These are phyloP conservation scores for Xerocomellus intermedius DNA, from an alignment of 768 basidiomycete genomes.

Conservation along the genomic window DNA sequence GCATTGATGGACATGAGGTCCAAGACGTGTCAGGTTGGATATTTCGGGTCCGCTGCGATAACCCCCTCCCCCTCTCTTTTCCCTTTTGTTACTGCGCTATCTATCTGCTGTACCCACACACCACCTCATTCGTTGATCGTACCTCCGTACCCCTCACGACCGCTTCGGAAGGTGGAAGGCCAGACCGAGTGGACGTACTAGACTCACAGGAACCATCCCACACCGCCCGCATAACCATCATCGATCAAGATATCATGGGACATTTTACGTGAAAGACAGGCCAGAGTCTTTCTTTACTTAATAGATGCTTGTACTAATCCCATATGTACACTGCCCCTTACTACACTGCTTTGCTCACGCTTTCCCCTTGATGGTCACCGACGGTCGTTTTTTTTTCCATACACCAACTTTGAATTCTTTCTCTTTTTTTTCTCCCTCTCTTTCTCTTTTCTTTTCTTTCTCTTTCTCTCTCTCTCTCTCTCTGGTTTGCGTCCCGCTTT, in stretches of 20 bases:
- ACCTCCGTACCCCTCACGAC: not conserved
- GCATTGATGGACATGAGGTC: slow-evolving; percentile 4
- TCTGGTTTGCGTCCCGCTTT: not conserved
- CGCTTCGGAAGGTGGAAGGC: slow-evolving; percentile 6
- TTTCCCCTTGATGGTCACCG: not conserved
- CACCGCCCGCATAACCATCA: not conserved
- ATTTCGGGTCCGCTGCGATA: slow-evolving; percentile 16
- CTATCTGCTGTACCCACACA: slow-evolving; percentile 8
- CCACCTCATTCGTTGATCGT: not conserved
- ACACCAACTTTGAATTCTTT: too few species aligned
- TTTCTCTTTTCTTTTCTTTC: not conserved
- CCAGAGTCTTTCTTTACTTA: not conserved
- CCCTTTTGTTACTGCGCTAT: slow-evolving; percentile 8
- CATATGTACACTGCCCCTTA: slow-evolving; percentile 1
- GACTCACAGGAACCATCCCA: slow-evolving; percentile 5
- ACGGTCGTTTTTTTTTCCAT: not conserved
- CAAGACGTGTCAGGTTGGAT: slow-evolving; percentile 1
- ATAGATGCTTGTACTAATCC: slow-evolving; percentile 13
- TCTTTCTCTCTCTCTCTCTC: too few species aligned
- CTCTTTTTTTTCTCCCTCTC: not conserved
- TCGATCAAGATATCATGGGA: slow-evolving; percentile 5
- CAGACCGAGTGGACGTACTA: not conserved
- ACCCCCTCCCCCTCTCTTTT: not conserved
- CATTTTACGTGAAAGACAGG: slow-evolving; percentile 3
- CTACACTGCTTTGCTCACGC: not conserved